phyloP scores from a whole-genome alignment of 2,329 filamentous ascomycete species.

The Raffaelea deltoideospora region DNA sequence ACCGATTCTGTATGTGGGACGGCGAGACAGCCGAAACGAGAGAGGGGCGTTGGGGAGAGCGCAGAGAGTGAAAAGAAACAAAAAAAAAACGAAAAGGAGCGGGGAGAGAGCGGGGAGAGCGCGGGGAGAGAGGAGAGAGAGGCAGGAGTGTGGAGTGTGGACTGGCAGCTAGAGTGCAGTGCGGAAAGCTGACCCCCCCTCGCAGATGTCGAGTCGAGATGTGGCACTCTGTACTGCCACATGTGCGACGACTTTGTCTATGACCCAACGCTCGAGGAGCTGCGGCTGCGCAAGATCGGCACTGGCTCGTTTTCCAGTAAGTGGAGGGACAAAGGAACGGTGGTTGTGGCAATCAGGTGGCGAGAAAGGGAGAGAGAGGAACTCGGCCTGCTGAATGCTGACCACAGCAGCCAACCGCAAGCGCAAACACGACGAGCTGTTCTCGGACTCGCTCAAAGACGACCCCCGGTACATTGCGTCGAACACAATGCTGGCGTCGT shows the following conservation, averaged over 20 bases:
- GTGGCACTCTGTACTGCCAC: conserved; percentile 62
- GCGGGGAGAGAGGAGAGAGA: no score
- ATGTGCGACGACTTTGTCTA: conserved; percentile 73
- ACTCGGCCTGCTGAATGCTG: background rate
- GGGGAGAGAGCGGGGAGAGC: no score
- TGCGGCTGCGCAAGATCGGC: conserved; percentile 55
- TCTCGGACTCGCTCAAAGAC: conserved; percentile 47
- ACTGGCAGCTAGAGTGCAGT: no score
- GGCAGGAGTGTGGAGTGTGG: no score
- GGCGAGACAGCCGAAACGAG: no score
- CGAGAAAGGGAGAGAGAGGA: background rate
- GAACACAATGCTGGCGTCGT: conserved; percentile 55
- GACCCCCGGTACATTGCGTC: conserved; percentile 61
- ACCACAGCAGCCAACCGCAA: conserved; percentile 43
- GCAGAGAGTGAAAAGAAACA: conserved; percentile 13
- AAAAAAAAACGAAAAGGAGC: no score
- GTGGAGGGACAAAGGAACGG: conserved; percentile 10
- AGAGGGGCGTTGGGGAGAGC: conserved; percentile 12
- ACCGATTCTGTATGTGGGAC: conserved; percentile 70
- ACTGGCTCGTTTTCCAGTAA: conserved; percentile 50
- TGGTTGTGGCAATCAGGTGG: background rate
- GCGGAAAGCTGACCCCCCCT: no score
- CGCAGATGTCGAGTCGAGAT: conserved; percentile 61
- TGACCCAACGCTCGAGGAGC: conserved; percentile 65
- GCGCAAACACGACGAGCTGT: conserved; percentile 59